A percentile compares a stretch with the other conserved stretches of the same genome.
These are phyloP conservation scores for Thinopyrum elongatum DNA, from an alignment of 176 grass and related monocot genomes.

Conservation along the genomic window DNA sequence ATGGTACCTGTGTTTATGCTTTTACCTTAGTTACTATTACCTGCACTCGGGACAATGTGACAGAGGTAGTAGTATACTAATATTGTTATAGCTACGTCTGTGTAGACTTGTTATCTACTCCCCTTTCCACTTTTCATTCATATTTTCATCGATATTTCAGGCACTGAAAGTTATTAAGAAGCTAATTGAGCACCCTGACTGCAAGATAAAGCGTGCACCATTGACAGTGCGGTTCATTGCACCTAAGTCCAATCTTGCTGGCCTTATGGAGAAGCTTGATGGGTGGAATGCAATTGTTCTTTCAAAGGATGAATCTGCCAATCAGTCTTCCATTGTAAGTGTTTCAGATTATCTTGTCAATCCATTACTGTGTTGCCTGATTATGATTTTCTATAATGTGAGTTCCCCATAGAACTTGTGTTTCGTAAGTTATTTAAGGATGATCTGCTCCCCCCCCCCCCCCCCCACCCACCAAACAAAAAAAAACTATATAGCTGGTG, in stretches of 20 bases:
- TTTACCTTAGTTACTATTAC: not conserved
- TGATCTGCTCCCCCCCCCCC: not conserved
- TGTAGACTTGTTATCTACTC: not conserved
- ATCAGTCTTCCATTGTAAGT: conserved; percentile 67
- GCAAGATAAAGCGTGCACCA: conserved; percentile 79
- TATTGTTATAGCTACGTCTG: not conserved
- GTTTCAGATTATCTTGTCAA: not conserved
- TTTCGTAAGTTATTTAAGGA: not conserved
- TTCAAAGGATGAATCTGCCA: conserved; percentile 63
- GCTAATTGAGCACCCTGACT: conserved; percentile 48
- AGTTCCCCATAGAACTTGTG: not conserved
- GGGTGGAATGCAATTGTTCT: conserved; percentile 62
- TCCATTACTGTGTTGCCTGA: not conserved
- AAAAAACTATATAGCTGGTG: not conserved
- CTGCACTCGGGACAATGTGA: not conserved
- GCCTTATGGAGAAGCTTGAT: conserved; percentile 63
- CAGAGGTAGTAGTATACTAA: not conserved
- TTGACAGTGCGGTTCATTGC: conserved; percentile 69
- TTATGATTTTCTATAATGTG: not conserved
- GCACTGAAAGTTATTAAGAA: conserved; percentile 86
- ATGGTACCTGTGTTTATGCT: not conserved
- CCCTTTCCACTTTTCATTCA: not conserved
- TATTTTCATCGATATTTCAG: conserved; percentile 33
- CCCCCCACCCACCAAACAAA: no score
- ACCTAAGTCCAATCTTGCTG: conserved; percentile 55